Base-by-base conservation (phyloP, 2,329 filamentous ascomycete genomes). In the Fusarium humuli region DNA sequence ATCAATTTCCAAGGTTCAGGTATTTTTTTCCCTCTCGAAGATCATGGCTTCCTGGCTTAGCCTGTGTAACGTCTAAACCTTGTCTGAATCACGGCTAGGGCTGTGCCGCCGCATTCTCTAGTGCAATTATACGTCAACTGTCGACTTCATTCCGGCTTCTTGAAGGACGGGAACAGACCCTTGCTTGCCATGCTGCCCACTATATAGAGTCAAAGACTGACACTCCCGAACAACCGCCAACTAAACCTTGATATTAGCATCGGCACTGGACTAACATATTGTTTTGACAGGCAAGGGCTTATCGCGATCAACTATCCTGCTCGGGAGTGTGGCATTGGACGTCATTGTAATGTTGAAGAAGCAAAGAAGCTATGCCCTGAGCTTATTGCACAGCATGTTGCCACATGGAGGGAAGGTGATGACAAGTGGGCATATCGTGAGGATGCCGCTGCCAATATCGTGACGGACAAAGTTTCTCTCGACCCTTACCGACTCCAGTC, bases 291-390 rank as follows among this genome's bases (percentile, higher is more conserved):
- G 92, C 92, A 97, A 80, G 94, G 92, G 11, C 85, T 99, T 25
- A 99, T 99, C 77, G 96, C 96, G 5, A 90, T 99, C 80, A 99
- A 99, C 82, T 99, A 99, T 77, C 90, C 96, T 4, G 94, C 95
- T 7, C 90, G 96, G 18, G 87, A 87, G 11, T 94, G 89, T 75
- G 94, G 93, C 4, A 90, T 99, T 57, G 91, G 85, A 46, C 85
- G 95, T 34, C 93, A 97, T 81, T 90, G 95, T 69, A 92, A 90
- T 11, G 87, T 93, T 44, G 84, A 85, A 6, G 96, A 98, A 76
- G 96, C 96, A 20, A 91, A 90, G 79, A 95, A 95, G 79, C 84
- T 93, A 68, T 99, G 96, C 75, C 94, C 95, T 1, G 84, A 92
- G 16, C 85, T 99, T 30, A 90, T 97, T 60, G 84, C 92, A 57